phyloP scores from a whole-genome alignment of 2,329 filamentous ascomycete genomes.

The Botrytis deweyae region DNA sequence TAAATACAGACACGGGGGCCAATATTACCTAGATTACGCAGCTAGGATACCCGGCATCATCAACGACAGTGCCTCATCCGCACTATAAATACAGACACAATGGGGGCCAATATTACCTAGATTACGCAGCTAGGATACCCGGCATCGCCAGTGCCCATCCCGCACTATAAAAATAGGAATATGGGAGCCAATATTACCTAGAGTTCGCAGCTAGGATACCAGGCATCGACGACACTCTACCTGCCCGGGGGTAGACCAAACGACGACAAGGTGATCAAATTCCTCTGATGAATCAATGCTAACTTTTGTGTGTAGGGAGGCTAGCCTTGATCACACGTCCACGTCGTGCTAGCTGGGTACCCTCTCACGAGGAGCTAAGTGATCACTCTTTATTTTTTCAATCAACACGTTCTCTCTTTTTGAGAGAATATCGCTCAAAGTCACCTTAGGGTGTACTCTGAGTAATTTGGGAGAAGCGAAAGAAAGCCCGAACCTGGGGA shows the following conservation, averaged over 20 bases:
- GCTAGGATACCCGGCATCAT: background rate
- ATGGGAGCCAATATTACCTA: background rate
- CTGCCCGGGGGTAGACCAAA: background rate
- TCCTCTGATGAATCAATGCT: background rate
- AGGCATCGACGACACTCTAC: background rate
- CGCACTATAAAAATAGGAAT: no score
- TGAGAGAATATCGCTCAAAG: background rate
- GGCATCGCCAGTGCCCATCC: no score
- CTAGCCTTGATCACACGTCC: slow-evolving; percentile 12
- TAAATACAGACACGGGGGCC: background rate
- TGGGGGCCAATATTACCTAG: background rate
- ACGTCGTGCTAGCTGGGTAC: slow-evolving; percentile 7
- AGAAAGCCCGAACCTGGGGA: background rate
- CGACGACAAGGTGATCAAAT: background rate
- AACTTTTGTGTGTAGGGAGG: background rate
- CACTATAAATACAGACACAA: no score
- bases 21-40: background rate
- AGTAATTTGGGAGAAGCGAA: background rate
- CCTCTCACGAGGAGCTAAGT: slow-evolving; percentile 8
- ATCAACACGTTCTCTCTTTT: background rate
- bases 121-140: no score
- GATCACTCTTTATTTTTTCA: background rate
- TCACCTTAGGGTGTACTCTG: background rate
- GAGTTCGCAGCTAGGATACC: no score
- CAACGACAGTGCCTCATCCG: background rate